Base-by-base conservation (phyloP, 2,329 filamentous ascomycete species). In the Colletotrichum orchidophilum region DNA sequence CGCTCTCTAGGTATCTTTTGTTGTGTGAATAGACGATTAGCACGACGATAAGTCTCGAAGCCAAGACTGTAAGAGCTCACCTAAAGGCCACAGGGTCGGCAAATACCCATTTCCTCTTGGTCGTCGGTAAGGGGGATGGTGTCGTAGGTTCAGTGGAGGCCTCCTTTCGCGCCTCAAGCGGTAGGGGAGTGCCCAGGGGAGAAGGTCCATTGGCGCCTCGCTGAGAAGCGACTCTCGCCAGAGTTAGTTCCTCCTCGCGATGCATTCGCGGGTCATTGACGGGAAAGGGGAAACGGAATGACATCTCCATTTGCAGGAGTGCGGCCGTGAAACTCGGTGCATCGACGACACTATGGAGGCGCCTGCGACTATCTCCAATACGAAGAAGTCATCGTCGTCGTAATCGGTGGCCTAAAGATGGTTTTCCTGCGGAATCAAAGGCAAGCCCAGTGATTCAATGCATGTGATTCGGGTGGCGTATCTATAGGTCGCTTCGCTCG, bases 1-100 rank as follows among this genome's bases (percentile, higher is more conserved):
- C 96, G 78, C 97, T 93, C 83, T 97, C 93, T 26, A 99, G 89
- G 78, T 96, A 97, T 73, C 88, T 91, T 74, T 12, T 50, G 13
- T 12, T 50, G 13, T 21, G n/a, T 13, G 52, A 29, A 49, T 15
- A 46, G 33, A 62, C 55, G 8, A 31, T 70, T n/a, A 70, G 54
- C 35, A 13, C 31, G 27, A n/a, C 12, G 50, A 29, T 26, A 18
- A 9, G 11, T n/a, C 15, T 12, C 35, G 8, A 31, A 18, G 39
- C 8, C 24, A 46, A 8, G 13, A 15, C 6, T 1, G 12, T n/a
- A 13, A 42, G n/a, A 35, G 53, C 83, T 61, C 78, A 89, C 86
- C 84, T 84, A 73, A 90, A 87, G 9, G 88, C 87, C 60, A 90
- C 83, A 21, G 88, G 88, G 74, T 91, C 88, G 2, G 88, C 87